Conservation (phyloP, 2,329 filamentous ascomycete species). For the Davidsoniella virescens region DNA sequence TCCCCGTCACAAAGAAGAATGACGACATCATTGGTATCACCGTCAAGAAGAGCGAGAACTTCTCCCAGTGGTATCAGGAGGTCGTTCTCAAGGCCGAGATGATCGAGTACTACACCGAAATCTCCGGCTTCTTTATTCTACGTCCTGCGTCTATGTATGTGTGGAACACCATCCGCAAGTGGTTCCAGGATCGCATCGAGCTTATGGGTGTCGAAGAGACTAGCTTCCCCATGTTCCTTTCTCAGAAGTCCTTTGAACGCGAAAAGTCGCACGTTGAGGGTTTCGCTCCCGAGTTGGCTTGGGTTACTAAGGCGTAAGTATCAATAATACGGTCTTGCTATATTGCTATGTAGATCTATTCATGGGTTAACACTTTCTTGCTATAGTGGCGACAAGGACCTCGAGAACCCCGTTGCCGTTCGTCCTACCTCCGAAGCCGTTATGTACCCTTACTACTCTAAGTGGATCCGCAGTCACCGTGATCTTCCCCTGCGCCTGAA, state of each 20-base stretch:
- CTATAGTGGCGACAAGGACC: conserved; percentile 67
- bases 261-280: conserved; percentile 97
- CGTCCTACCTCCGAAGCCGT: conserved; percentile 58
- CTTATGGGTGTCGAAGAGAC: conserved; percentile 85
- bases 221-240: conserved; percentile 94
- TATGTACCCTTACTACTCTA: conserved; percentile 92
- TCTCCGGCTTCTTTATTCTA: conserved; percentile 93
- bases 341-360: too few species aligned
- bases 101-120: conserved; percentile 89
- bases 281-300: conserved; percentile 86
- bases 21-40: conserved; percentile 77
- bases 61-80: conserved; percentile 93
- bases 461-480: conserved; percentile 93
- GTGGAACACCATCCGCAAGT: conserved; percentile 49
- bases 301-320: conserved; percentile 67
- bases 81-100: conserved; percentile 93
- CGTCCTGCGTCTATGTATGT: conserved; percentile 54
- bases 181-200: conserved; percentile 65
- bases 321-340: background rate
- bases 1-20: conserved; percentile 40
- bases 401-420: conserved; percentile 62
- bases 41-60: conserved; percentile 68
- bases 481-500: conserved; percentile 89
- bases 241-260: conserved; percentile 66
- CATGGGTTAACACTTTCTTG: background rate